Percentiles rank a stretch among this genome's conserved stretches.
Evolutionary conservation across 2,329 filamentous ascomycete genomes (phyloP).

Genomic region (Colletotrichum sp.): DNA sequence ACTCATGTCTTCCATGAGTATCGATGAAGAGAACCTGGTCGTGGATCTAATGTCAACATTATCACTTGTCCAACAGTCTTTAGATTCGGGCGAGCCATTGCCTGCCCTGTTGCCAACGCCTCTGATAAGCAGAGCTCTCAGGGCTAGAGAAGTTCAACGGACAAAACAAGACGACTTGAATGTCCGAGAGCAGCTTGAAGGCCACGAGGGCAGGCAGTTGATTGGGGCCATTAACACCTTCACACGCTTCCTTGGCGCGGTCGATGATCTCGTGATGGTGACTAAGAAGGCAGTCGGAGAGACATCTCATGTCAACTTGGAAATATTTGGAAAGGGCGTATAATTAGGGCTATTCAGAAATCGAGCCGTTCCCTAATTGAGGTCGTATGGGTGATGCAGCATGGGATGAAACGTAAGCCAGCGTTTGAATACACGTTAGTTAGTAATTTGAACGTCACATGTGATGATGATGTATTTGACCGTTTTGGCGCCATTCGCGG

Average conservation of each 20-base stretch:
- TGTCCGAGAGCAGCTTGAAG: background rate
- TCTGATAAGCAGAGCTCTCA: background rate
- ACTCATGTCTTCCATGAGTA: background rate
- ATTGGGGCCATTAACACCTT: background rate
- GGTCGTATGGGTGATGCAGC: background rate
- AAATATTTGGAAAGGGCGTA: background rate
- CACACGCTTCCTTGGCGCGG: background rate
- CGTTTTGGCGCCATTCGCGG: background rate
- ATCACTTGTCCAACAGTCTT: background rate
- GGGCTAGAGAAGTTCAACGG: background rate
- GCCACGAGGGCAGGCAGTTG: background rate
- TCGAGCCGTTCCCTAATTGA: background rate
- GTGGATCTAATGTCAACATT: background rate
- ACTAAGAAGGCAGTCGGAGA: background rate
- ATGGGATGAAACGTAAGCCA: background rate
- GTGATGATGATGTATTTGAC: accelerated
- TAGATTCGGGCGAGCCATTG: background rate
- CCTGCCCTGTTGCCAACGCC: background rate
- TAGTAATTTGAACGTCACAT: background rate
- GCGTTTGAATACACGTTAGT: background rate
- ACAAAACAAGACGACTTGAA: background rate
- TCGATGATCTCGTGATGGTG: background rate
- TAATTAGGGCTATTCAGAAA: background rate
- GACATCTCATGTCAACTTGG: background rate
- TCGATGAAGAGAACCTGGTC: background rate